These are phyloP conservation scores for Talaromyces sp. DNA, from an alignment of 2,329 filamentous ascomycete genomes.

Conservation along the genomic window DNA sequence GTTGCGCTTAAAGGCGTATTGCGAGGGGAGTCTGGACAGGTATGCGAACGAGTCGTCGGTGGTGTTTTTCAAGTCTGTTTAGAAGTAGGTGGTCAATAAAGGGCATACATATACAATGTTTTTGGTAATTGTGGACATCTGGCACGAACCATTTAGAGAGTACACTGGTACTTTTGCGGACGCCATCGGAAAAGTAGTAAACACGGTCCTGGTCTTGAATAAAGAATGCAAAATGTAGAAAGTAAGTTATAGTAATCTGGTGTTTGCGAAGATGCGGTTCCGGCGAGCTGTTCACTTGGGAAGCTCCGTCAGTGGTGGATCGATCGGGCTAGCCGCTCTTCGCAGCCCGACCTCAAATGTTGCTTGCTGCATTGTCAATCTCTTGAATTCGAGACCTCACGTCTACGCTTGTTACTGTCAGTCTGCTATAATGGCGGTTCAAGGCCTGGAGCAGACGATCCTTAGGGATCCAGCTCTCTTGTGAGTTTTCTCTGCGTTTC, in stretches of 20 bases:
- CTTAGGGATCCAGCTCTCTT: conserved; percentile 97
- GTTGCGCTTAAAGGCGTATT: conserved; percentile 65
- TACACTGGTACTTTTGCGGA: conserved; percentile 41
- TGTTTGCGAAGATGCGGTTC: neutral
- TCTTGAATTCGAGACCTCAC: conserved; percentile 12
- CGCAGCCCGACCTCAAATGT: neutral
- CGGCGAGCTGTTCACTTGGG: conserved; percentile 22
- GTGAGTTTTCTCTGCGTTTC: conserved; percentile 50
- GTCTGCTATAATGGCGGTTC: conserved; percentile 60
- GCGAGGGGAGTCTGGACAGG: conserved; percentile 70
- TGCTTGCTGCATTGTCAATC: neutral
- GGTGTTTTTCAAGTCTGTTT: conserved; percentile 86
- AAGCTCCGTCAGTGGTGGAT: conserved; percentile 29
- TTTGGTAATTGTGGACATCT: conserved; percentile 7
- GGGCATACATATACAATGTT: neutral
- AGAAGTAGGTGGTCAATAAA: neutral
- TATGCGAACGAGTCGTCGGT: conserved; percentile 93
- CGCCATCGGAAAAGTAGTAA: conserved; percentile 19
- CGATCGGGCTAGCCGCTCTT: conserved; percentile 2
- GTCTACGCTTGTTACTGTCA: neutral
- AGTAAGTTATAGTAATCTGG: neutral
- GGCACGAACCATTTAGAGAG: conserved; percentile 37
- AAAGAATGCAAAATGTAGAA: neutral
- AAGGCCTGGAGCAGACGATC: conserved; percentile 87
- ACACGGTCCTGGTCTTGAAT: neutral